Evolutionary conservation across 106 monocot genomes (phyloP), one percentile per base, ranked within the genome.

Genomic region (Phalaenopsis equestris): DNA sequence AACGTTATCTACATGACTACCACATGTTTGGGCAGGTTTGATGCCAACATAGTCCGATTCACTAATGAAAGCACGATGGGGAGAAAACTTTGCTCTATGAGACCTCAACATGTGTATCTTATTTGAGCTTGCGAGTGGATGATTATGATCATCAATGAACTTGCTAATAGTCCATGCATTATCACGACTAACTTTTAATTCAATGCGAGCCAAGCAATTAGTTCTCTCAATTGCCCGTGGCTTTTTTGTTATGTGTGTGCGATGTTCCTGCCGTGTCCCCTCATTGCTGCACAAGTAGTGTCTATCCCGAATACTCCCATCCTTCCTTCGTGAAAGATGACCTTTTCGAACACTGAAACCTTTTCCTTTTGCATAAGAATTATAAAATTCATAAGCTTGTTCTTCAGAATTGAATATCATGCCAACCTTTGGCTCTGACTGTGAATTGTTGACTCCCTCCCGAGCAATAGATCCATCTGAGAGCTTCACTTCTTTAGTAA

Each of bases 301-400:
- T 73, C 91, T 82, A 77, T 82, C 67, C 21, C 82, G 80, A 65
- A 91, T 65, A 6, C 80, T 83, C 37, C 87, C 87, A 78, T 91
- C 87, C 73, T 64, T 87, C 80, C 91, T 89, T 80, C 89, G 79
- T 65, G 85, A 82, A 81, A 91, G 81, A 80, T 91, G 91, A 56
- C 89, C 89, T 47, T 91, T 91, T 41, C 89, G 80, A 37, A 91
- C 91, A 80, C 91, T 91, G 30, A 89, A 91, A 42, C 89, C 89
- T 68, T 77, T 89, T 72, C 87, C 85, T 80, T 89, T 88, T 41
- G 91, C 91, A 83, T 89, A 91, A 8, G 82, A 58, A 42, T 91
- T 91, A 46, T 91, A 91, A 39, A 91, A 91, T 37, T 81, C 77
- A 74, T 83, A 91, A 19, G 89, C 91, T 68, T 91, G 77, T n/a